Conservation (phyloP, 2,329 filamentous ascomycete species). For the Aspergillus viridinutans region DNA sequence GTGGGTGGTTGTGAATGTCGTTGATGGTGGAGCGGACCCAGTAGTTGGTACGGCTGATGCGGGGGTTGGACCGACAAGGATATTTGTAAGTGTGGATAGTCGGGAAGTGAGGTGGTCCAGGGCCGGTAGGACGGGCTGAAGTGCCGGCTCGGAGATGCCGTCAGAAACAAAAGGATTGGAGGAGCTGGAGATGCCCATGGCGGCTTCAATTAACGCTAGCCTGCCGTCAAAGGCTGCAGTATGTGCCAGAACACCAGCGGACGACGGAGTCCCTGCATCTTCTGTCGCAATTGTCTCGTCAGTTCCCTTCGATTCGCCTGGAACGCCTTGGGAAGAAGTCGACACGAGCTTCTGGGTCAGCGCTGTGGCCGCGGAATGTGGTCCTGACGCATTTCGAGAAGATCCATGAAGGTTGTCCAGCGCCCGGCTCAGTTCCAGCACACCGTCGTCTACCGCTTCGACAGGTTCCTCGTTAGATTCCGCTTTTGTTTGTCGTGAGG, state of each 20-base stretch:
- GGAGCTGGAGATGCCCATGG: slow-evolving; percentile 71
- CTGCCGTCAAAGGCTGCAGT: slow-evolving; percentile 84
- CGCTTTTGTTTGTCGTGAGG: slow-evolving; percentile 48
- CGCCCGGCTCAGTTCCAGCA: slow-evolving; percentile 66
- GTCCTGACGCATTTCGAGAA: slow-evolving; percentile 21
- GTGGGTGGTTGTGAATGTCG: slow-evolving; percentile 36
- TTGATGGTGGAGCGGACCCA: slow-evolving; percentile 14
- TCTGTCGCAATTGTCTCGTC: slow-evolving; percentile 6
- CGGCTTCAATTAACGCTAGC: slow-evolving; percentile 71
- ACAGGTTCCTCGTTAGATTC: slow-evolving; percentile 44
- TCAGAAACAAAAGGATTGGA: slow-evolving; percentile 51
- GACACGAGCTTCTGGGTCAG: slow-evolving; percentile 33
- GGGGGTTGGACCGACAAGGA: slow-evolving; percentile 36
- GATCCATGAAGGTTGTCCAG: slow-evolving; percentile 59
- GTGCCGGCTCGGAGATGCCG: slow-evolving; percentile 47
- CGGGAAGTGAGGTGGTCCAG: slow-evolving; percentile 78
- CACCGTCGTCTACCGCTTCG: slow-evolving; percentile 48
- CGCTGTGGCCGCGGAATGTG: slow-evolving; percentile 31
- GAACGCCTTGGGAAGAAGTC: slow-evolving; percentile 5
- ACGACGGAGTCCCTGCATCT: slow-evolving; percentile 9
- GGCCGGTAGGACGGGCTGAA: slow-evolving; percentile 71
- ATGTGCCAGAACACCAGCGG: slow-evolving; percentile 62
- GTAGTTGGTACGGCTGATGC: slow-evolving; percentile 22
- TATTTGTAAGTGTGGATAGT: slow-evolving; percentile 63
- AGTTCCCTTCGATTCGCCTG: neutral